These are phyloP conservation scores for Phytophthora ramorum DNA, from an alignment of 352 stramenopile species.

Conservation along the genomic window DNA sequence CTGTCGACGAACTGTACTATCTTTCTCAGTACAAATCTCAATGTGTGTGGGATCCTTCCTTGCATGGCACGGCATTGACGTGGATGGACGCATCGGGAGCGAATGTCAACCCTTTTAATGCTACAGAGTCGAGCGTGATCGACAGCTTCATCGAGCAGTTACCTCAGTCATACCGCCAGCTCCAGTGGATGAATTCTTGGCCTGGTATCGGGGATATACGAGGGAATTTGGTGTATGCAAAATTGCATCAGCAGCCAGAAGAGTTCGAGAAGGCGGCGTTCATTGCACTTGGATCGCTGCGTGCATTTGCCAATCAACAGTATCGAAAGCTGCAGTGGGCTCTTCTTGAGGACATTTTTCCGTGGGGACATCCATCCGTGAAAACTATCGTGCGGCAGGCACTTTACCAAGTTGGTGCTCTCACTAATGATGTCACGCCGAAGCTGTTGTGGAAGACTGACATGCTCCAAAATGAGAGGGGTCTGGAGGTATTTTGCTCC, in stretches of 20 bases:
- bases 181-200: conserved; percentile 58
- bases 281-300: conserved; percentile 45
- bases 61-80: conserved; percentile 22
- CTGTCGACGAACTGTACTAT: conserved; percentile 23
- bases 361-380: conserved; percentile 50
- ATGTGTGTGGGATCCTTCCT: conserved; percentile 53
- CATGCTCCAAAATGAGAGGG: conserved; percentile 20
- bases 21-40: conserved; percentile 19
- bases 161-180: conserved; percentile 11
- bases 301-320: conserved; percentile 60
- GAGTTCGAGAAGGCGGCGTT: conserved; percentile 38
- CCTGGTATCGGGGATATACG: conserved; percentile 38
- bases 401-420: conserved; percentile 52
- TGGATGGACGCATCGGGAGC: conserved; percentile 37
- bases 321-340: conserved; percentile 51
- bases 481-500: conserved; percentile 26
- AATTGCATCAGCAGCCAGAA: conserved; percentile 24
- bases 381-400: conserved; percentile 48
- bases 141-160: conserved; percentile 46
- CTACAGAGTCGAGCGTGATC: conserved; percentile 24
- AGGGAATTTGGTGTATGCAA: conserved; percentile 58
- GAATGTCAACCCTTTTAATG: conserved; percentile 51
- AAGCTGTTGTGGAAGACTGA: conserved; percentile 50
- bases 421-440: conserved; percentile 39
- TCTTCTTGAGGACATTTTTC: conserved; percentile 48